Conservation (phyloP, 164 flowering plant genomes). For the Saururus chinensis region DNA sequence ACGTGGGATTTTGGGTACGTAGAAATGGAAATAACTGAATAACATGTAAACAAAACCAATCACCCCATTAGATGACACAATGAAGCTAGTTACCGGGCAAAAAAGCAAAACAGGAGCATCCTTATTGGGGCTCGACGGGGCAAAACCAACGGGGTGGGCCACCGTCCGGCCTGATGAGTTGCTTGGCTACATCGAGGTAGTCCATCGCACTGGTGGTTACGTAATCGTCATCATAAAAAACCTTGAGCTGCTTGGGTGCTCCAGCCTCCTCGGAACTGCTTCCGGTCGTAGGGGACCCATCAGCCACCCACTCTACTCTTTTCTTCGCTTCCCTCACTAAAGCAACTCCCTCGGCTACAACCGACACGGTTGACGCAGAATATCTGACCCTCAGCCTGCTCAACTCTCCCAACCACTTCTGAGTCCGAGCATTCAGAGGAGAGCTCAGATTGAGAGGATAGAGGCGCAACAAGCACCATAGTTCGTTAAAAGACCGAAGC, state of each 20-base stretch:
- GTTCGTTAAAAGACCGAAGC: too few species aligned
- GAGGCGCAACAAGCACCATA: neutral
- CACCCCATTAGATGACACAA: too few species aligned
- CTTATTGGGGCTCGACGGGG: conserved; percentile 39
- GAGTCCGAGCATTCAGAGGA: neutral
- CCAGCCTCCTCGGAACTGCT: too few species aligned
- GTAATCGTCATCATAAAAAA: conserved; percentile 72
- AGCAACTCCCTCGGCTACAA: neutral
- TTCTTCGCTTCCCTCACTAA: too few species aligned
- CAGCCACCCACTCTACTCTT: too few species aligned
- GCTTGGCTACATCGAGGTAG: conserved; percentile 43
- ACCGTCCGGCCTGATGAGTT: too few species aligned
- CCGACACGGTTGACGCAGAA: neutral
- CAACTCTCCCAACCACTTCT: neutral
- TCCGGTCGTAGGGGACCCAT: too few species aligned
- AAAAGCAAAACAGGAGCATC: conserved; percentile 62
- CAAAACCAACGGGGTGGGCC: conserved; percentile 86
- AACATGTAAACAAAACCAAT: too few species aligned
- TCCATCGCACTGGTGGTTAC: conserved; percentile 51
- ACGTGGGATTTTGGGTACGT: neutral
- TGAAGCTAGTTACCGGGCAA: conserved; percentile 60
- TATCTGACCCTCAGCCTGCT: too few species aligned
- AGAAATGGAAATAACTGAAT: too few species aligned
- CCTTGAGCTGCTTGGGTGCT: too few species aligned
- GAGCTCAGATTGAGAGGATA: neutral